Percentiles rank a stretch among this genome's conserved stretches.
phyloP scores from a whole-genome alignment of 352 stramenopile genomes.

The Phytophthora capsici region DNA sequence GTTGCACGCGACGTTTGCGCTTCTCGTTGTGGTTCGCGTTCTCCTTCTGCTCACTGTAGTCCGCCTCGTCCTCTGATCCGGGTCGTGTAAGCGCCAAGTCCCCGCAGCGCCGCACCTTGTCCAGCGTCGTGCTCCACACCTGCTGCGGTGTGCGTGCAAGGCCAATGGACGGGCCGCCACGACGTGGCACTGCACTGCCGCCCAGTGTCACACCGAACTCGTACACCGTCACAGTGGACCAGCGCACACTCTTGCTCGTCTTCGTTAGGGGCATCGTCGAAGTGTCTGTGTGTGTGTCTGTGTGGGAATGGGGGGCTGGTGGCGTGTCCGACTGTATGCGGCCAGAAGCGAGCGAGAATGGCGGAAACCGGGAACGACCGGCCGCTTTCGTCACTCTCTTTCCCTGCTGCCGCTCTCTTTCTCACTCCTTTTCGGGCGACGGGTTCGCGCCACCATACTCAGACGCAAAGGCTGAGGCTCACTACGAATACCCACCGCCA shows the following conservation, averaged over 20 bases:
- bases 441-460: constrained; percentile 24
- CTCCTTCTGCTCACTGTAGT: constrained; percentile 16
- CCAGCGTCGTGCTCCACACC: constrained; percentile 57
- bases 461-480: constrained; percentile 14
- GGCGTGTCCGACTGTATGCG: not conserved
- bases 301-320: constrained; percentile 1
- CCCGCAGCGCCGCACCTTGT: constrained; percentile 37
- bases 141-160: constrained; percentile 46
- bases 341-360: constrained; percentile 11
- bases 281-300: not conserved
- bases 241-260: constrained; percentile 53
- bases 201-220: constrained; percentile 66
- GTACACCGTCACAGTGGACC: constrained; percentile 69
- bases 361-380: constrained; percentile 12
- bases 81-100: constrained; percentile 31
- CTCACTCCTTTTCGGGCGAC: constrained; percentile 22
- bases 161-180: constrained; percentile 56
- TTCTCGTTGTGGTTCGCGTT: constrained; percentile 11
- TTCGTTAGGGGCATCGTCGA: constrained; percentile 10
- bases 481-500: constrained; percentile 23
- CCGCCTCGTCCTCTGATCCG: not conserved
- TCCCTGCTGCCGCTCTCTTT: constrained; percentile 22
- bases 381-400: constrained; percentile 12
- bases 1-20: constrained; percentile 24
- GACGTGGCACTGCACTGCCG: constrained; percentile 56